Evolutionary conservation across 2,329 filamentous ascomycete species (phyloP).

Genomic region (Colletotrichum tropicale): DNA sequence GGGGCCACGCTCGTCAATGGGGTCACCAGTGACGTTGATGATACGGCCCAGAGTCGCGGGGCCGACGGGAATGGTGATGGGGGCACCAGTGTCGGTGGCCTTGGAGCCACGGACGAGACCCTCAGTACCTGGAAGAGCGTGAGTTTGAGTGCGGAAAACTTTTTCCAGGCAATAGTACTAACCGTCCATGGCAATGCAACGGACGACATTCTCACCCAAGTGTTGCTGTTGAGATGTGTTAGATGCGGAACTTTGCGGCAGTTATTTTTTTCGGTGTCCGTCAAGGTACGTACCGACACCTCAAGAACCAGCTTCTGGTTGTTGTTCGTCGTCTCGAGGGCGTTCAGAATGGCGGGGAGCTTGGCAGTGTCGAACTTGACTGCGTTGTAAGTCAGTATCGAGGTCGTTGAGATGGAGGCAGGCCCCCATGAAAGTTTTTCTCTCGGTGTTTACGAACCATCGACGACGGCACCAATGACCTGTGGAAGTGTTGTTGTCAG

Average conservation of each 20-base stretch:
- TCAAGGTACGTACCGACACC: slow-evolving; percentile 75
- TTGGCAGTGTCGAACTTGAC: slow-evolving; percentile 97
- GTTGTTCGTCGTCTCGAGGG: slow-evolving; percentile 88
- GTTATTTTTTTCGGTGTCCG: not conserved
- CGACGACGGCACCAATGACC: slow-evolving; percentile 99
- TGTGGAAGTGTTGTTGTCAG: slow-evolving; percentile 67
- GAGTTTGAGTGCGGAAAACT: slow-evolving; percentile 21
- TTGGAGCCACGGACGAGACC: slow-evolving; percentile 94
- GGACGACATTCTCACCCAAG: slow-evolving; percentile 98
- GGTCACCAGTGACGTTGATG: slow-evolving; percentile 99
- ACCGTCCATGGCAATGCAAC: slow-evolving; percentile 99
- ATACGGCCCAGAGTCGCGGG: slow-evolving; percentile 95
- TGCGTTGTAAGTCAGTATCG: slow-evolving; percentile 40
- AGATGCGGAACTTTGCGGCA: slow-evolving; percentile 27
- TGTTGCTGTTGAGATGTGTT: slow-evolving; percentile 77
- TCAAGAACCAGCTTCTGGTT: slow-evolving; percentile 95
- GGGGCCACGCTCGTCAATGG: slow-evolving; percentile 98
- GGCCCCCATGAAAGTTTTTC: slow-evolving; percentile 1
- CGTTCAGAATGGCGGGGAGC: slow-evolving; percentile 97
- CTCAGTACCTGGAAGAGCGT: slow-evolving; percentile 78
- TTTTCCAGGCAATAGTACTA: slow-evolving; percentile 43
- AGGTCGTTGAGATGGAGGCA: not conserved
- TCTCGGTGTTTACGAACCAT: slow-evolving; percentile 70
- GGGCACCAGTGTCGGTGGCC: slow-evolving; percentile 86
- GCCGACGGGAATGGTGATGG: slow-evolving; percentile 97